Base-by-base conservation (phyloP, 1,139 yeast genomes). In the Kodamaea plutei region DNA sequence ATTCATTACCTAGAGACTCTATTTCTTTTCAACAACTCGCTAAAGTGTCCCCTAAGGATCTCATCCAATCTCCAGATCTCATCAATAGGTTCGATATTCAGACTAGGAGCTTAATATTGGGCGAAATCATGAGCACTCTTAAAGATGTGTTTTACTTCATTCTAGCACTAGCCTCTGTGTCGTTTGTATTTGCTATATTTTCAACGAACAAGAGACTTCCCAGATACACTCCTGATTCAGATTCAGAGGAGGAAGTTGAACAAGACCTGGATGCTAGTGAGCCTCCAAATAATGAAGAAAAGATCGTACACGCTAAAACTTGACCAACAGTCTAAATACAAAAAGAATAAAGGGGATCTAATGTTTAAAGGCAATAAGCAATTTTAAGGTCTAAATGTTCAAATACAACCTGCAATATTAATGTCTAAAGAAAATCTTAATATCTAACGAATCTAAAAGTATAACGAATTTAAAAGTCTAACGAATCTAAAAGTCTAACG, bases 101-200 rank as follows among this genome's bases (percentile, higher is more conserved):
- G 1, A 46, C 58, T 1, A 48, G 49, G 25, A 40, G 40, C 3
- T 30, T 52, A 19, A 50, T 64, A 3, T 37, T 56, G 19, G 48
- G 50, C 25, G 57, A 54, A 15, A 50, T 65, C 30, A 61, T 70
- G 67, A 49, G 44, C 16, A 58, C 69, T 3, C 44, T 73, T 25
- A 53, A 52, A 29, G 61, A 64, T 40, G 66, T 66, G 3, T 71
- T 64, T 35, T 70, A 64, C 44, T 52, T 64, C 27, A 48, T 60
- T 4, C 46, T 69, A 23, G 74, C 61, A 0, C 47, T 60, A 20
- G 54, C 67, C 26, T 26, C 27, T 19, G 23, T 13, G 20, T 20
- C 15, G 3, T 13, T 30, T 11, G 14, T 30, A 8, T 21, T 25
- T 4, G 18, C 27, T 8, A 3, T 26, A 14, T 26, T 30, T 12